Base-by-base conservation (phyloP, 257 asterid genomes). In the Anisodus acutangulus region DNA sequence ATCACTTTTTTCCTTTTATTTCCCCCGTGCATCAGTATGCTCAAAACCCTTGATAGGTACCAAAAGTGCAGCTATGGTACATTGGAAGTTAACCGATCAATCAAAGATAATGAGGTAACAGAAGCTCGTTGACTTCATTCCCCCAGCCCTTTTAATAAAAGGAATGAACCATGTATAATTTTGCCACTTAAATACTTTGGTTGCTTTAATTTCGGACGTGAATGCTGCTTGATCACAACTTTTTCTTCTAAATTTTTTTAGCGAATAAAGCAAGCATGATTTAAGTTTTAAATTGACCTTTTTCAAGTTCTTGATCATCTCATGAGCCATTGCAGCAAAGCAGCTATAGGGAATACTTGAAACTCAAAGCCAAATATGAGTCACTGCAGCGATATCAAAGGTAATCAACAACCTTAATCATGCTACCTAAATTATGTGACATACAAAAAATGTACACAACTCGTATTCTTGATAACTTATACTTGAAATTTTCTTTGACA, bases 61-160 rank as follows among this genome's bases (percentile, higher is more conserved):
- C 98, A 95, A 84, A 95, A 93, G 80, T 91, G 98, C 90, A 95
- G 97, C 80, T 93, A 92, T 68, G 95, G 98, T 8, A 88, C 97
- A 4, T 68, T 91, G 45, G 98, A 95, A 90, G 93, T 93, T 84
- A 90, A 84, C 85, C 88, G 90, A 55, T 87, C 93, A 26, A 86
- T 89, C 76, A 93, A 89, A 85, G 97, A 93, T 9, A 63, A 91
- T 78, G 98, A 93, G 97, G 98, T 95, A 78, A 12, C 31, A 64
- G 9, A 16, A n/a, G 4, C 19, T 5, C 4, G 4, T 16, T 13
- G 11, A 17, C 8, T 49, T 70, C 15, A 22, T 4, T 55, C 45
- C 41, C 69, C 35, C 53, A 58, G 5, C 63, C 3, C 63, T 19
- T 57, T 15, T 4, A 57, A 57, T 17, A 15, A 57, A 57, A 2